A percentile compares a stretch with the other conserved stretches of the same genome.
Conservation (phyloP, 2,329 filamentous ascomycete species). For the Pseudogymnoascus destructans region DNA sequence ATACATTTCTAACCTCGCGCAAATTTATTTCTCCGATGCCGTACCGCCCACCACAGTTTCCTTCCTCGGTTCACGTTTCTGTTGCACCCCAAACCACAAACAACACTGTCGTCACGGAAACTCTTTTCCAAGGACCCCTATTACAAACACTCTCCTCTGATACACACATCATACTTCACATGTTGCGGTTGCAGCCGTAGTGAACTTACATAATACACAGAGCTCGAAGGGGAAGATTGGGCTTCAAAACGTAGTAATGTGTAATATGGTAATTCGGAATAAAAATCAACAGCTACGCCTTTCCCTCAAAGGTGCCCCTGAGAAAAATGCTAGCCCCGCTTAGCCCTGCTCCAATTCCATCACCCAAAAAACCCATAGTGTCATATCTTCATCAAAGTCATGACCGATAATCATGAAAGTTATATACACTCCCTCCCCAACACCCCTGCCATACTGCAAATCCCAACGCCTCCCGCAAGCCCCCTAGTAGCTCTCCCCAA, state of each 20-base stretch:
- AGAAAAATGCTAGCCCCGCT: neutral
- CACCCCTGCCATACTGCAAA: constrained; percentile 1
- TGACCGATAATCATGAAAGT: constrained; percentile 6
- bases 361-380: constrained; percentile 4
- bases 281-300: neutral
- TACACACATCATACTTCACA: neutral
- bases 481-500: constrained; percentile 43
- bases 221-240: neutral
- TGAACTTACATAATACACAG: neutral
- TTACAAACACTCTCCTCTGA: neutral
- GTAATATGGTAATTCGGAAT: neutral
- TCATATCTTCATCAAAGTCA: constrained; percentile 8
- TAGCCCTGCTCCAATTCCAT: neutral
- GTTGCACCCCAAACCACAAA: neutral
- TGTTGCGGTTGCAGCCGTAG: neutral
- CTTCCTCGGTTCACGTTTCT: neutral
- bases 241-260: neutral
- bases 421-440: neutral
- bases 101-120: neutral
- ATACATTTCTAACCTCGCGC: neutral
- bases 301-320: neutral
- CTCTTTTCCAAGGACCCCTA: neutral
- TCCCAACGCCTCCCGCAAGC: neutral
- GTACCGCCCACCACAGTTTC: neutral
- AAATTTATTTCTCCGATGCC: neutral